A percentile compares a stretch with the other conserved stretches of the same genome.
phyloP scores from a whole-genome alignment of 2,329 filamentous ascomycete genomes.

The Arthrobotrys iridis region DNA sequence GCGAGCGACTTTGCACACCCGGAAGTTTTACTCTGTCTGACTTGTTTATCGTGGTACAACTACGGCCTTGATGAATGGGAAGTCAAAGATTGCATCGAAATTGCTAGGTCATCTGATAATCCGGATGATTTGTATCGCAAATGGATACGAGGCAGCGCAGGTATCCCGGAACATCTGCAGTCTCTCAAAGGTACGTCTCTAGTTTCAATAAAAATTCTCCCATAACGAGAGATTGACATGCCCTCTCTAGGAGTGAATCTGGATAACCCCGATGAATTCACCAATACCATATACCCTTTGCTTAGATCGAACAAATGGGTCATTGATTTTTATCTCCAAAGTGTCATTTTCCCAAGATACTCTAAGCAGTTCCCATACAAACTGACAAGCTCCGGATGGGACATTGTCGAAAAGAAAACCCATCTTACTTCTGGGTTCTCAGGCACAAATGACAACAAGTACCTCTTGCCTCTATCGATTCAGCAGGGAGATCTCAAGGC shows the following conservation, averaged over 20 bases:
- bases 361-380: conserved; percentile 73
- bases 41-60: conserved; percentile 69
- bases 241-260: conserved; percentile 67
- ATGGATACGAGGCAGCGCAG: conserved; percentile 63
- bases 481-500: conserved; percentile 67
- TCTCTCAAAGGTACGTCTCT: conserved; percentile 60
- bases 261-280: conserved; percentile 66
- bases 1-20: conserved; percentile 72
- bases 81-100: conserved; percentile 64
- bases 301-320: conserved; percentile 67
- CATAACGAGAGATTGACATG: background rate
- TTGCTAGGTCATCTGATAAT: conserved; percentile 67
- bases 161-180: conserved; percentile 61
- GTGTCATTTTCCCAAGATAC: conserved; percentile 71
- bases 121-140: conserved; percentile 65
- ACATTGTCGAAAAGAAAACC: conserved; percentile 66
- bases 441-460: conserved; percentile 73
- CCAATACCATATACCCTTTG: conserved; percentile 65
- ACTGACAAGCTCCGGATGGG: conserved; percentile 74
- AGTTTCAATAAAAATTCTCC: background rate
- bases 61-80: conserved; percentile 67
- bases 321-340: conserved; percentile 72
- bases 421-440: conserved; percentile 73
- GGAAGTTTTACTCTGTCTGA: conserved; percentile 69
- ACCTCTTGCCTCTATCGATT: conserved; percentile 69